These are phyloP conservation scores for Falciphora oryzae DNA, from an alignment of 2,329 filamentous ascomycete genomes.

Conservation along the genomic window DNA sequence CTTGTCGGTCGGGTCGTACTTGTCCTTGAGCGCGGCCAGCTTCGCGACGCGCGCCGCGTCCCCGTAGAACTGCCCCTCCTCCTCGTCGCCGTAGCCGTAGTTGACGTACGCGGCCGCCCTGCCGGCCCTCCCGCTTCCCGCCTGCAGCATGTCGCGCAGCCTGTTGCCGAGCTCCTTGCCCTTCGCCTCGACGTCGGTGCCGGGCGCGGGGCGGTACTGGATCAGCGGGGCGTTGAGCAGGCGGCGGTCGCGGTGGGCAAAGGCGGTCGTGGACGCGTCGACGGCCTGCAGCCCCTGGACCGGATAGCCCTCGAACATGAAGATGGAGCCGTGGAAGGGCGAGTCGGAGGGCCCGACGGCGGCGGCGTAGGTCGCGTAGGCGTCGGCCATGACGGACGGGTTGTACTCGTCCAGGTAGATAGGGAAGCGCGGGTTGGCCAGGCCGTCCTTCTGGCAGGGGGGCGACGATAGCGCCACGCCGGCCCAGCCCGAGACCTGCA, in stretches of 20 bases:
- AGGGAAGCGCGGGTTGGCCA: constrained; percentile 37
- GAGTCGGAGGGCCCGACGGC: constrained; percentile 20
- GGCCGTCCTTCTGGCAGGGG: constrained; percentile 36
- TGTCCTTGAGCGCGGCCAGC: constrained; percentile 38
- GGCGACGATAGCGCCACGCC: constrained; percentile 29
- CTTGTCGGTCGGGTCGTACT: constrained; percentile 39
- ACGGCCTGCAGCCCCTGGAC: constrained; percentile 35
- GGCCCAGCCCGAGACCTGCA: constrained; percentile 38
- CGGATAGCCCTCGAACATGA: constrained; percentile 53
- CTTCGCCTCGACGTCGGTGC: constrained; percentile 25
- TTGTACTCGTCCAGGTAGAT: constrained; percentile 36
- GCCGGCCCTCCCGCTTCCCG: constrained; percentile 26
- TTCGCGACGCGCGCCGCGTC: constrained; percentile 39
- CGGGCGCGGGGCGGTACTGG: constrained; percentile 26
- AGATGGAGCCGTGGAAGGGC: constrained; percentile 29
- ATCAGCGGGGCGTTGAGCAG: constrained; percentile 34
- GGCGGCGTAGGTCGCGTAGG: constrained; percentile 28
- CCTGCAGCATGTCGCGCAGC: constrained; percentile 31
- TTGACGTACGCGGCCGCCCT: constrained; percentile 41
- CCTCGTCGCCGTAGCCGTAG: constrained; percentile 45
- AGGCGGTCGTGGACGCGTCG: constrained; percentile 32
- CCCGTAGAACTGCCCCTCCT: constrained; percentile 37
- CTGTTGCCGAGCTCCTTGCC: constrained; percentile 31
- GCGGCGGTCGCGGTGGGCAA: constrained; percentile 38
- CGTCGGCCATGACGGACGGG: constrained; percentile 21